phyloP scores from a whole-genome alignment of 202 grass and related monocot species.

The Sporobolus alterniflorus region DNA sequence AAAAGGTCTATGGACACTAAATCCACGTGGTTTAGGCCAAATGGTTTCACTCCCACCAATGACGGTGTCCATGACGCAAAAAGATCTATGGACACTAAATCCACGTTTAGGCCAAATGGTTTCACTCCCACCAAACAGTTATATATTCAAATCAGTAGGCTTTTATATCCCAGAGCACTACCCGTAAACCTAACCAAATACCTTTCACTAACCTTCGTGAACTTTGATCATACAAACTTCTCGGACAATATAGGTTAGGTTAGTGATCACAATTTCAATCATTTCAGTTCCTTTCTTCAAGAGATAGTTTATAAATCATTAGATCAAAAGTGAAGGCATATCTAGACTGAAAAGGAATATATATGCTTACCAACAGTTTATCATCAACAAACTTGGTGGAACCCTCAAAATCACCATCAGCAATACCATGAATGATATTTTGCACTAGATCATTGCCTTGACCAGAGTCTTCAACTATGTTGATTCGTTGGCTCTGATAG shows the following conservation, averaged over 20 bases:
- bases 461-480: background rate
- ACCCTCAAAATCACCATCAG: background rate
- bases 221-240: background rate
- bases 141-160: too few relatives aligned
- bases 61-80: too few relatives aligned
- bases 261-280: background rate
- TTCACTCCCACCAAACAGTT: too few relatives aligned
- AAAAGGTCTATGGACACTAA: too few relatives aligned
- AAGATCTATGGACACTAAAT: too few relatives aligned
- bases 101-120: too few relatives aligned
- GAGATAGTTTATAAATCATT: background rate
- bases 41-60: too few relatives aligned
- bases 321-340: background rate
- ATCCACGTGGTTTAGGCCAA: too few relatives aligned
- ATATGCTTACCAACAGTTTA: background rate
- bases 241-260: background rate
- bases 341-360: background rate
- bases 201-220: background rate
- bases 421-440: background rate
- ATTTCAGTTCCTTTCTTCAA: background rate
- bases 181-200: too few relatives aligned
- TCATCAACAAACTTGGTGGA: background rate
- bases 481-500: background rate
- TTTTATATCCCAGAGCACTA: too few relatives aligned
- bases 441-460: background rate